Base-by-base conservation (phyloP, 1,139 yeast genomes). In the Eremothecium sinecaudum region DNA sequence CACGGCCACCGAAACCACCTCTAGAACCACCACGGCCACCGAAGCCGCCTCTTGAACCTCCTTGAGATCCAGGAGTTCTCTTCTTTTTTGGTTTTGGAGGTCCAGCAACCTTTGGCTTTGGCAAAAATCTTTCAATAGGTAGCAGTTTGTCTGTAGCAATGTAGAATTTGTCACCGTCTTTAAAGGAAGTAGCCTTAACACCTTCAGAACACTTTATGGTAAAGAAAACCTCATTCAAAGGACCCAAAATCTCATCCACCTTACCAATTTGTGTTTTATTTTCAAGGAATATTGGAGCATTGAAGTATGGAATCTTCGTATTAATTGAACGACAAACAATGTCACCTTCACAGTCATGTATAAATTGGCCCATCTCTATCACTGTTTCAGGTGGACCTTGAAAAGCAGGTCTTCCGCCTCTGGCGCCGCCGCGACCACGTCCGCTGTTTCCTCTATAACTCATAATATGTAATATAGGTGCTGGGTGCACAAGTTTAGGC, bases 231-330 rank as follows among this genome's bases (percentile, higher is more conserved):
- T 92, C 98, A 60, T 90, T 90, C 59, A 92, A 67, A 36, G 98
- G 97, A 35, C 99, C 99, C 51, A 92, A 71, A 47, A 92, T 90
- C 68, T 92, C 99, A 60, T 92, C 99, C 39, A 92, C 94, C 64
- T 92, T 92, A 52, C 99, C 99, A 36, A 92, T 78, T 57, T 82
- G 92, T 19, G 94, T 81, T 70, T 79, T 80, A 71, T 90, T 90
- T 61, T 90, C 97, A 50, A 90, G 73, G 61, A 80, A 92, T 56
- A 92, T 87, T 58, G 98, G 98, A 18, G 99, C 99, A 65, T 92
- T 92, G 73, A 92, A 92, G 63, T 90, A 92, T 51, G 99, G 99
- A 48, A 92, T 72, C 68, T 90, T 90, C 42, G 83, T 75, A 62
- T 90, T 90, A 54, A 82, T 82, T 32, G 96, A 84, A 56, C 90